Percentiles rank a stretch among this genome's conserved stretches.
Conservation (phyloP, 192 early-diverging fungal species). For the Coemansia sp. region DNA sequence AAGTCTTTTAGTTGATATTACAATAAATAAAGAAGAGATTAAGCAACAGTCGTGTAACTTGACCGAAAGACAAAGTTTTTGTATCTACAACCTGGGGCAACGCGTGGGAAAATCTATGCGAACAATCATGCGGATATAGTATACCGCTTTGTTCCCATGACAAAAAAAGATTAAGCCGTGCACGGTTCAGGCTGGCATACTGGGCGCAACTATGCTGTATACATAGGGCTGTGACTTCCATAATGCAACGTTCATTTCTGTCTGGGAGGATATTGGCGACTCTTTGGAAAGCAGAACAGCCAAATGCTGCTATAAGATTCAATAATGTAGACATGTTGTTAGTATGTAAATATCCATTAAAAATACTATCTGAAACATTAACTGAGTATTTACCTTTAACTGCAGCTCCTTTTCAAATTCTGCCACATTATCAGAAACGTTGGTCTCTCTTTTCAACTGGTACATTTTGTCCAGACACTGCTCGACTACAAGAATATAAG, state of each 20-base stretch:
- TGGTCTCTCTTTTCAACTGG: not conserved
- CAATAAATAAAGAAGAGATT: not conserved
- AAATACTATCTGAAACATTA: too few species aligned
- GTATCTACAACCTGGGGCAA: not conserved
- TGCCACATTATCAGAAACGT: not conserved
- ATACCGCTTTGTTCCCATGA: too few species aligned
- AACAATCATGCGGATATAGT: constrained; percentile 6
- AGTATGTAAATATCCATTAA: not conserved
- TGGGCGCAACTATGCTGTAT: not conserved
- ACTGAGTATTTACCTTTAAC: constrained; percentile 31
- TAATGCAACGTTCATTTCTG: constrained; percentile 34
- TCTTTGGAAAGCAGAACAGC: constrained; percentile 14
- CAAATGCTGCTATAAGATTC: constrained; percentile 33
- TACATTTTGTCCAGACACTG: constrained; percentile 28
- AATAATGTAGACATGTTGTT: not conserved
- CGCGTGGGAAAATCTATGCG: constrained; percentile 17
- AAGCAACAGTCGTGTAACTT: not conserved
- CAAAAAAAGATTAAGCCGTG: too few species aligned
- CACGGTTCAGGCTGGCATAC: too few species aligned
- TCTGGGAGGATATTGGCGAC: constrained; percentile 22
- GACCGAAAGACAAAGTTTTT: not conserved
- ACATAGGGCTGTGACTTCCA: constrained; percentile 44
- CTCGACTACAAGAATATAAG: constrained; percentile 27
- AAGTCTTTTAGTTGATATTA: too few species aligned
- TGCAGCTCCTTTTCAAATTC: constrained; percentile 42